Evolutionary conservation across 2,329 filamentous ascomycete species (phyloP).

Genomic region (Fusarium multiceps): DNA sequence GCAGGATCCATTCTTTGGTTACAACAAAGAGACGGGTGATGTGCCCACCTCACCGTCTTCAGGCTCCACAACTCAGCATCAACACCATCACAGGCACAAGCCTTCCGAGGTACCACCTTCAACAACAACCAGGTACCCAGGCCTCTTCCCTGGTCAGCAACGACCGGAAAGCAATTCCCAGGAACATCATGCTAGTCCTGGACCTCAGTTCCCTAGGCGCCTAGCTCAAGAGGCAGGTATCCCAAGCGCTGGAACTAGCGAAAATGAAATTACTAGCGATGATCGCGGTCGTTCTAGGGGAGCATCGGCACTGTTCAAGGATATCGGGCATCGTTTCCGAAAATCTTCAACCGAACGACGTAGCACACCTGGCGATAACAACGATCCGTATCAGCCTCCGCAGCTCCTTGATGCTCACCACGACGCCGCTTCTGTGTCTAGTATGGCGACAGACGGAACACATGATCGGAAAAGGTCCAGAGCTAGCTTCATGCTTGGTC

Average conservation of each 20-base stretch:
- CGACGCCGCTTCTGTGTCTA: slow-evolving; percentile 58
- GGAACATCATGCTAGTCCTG: slow-evolving; percentile 12
- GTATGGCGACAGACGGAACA: slow-evolving; percentile 54
- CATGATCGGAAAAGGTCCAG: slow-evolving; percentile 52
- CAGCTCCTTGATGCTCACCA: slow-evolving; percentile 27
- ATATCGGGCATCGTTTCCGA: slow-evolving; percentile 59
- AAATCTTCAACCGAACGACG: slow-evolving; percentile 51
- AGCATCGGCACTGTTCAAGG: slow-evolving; percentile 63
- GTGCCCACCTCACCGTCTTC: slow-evolving; percentile 30
- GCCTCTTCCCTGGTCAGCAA: slow-evolving; percentile 54
- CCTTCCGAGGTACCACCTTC: slow-evolving; percentile 60
- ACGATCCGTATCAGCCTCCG: slow-evolving; percentile 17
- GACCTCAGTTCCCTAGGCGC: slow-evolving; percentile 30
- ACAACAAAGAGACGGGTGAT: slow-evolving; percentile 61
- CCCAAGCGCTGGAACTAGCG: slow-evolving; percentile 47
- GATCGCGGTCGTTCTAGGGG: slow-evolving; percentile 53
- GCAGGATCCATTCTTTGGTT: slow-evolving; percentile 46
- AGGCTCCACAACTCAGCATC: slow-evolving; percentile 19
- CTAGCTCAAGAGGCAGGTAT: slow-evolving; percentile 43
- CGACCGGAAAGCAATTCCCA: slow-evolving; percentile 34
- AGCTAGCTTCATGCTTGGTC: slow-evolving; percentile 54
- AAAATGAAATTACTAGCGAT: slow-evolving; percentile 35
- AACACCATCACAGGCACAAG: slow-evolving; percentile 42
- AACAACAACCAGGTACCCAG: slow-evolving; percentile 62
- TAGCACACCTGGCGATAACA: slow-evolving; percentile 43